Conservation (phyloP, 1,284 basidiomycete genomes). For the Polyporus tsugae region DNA sequence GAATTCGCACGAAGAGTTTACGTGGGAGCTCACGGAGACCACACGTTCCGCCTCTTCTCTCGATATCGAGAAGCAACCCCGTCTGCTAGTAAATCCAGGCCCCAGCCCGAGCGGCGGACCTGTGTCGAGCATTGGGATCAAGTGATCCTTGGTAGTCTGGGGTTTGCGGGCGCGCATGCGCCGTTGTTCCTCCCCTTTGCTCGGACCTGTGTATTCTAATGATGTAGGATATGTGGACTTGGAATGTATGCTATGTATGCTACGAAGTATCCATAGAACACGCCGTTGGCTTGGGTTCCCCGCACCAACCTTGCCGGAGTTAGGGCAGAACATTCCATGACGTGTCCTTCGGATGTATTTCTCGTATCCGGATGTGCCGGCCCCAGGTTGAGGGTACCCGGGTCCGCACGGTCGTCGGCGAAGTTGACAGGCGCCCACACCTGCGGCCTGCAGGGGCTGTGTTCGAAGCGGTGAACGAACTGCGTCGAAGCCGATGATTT, state of each 20-base stretch:
- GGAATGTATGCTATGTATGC: neutral
- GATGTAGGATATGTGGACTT: neutral
- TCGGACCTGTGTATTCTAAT: neutral
- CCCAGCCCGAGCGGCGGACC: neutral
- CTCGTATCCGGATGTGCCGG: neutral
- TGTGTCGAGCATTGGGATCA: neutral
- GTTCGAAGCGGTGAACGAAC: neutral
- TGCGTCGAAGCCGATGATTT: neutral
- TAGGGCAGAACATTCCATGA: neutral
- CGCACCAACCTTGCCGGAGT: neutral
- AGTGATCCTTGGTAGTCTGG: neutral
- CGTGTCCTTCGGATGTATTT: neutral
- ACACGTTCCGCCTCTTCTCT: neutral
- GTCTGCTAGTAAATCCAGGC: neutral
- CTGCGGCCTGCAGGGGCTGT: neutral
- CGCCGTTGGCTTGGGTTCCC: neutral
- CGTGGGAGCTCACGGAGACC: neutral
- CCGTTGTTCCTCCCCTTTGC: neutral
- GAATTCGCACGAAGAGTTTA: neutral
- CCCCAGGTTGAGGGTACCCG: too few relatives aligned
- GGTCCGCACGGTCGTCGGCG: too few relatives aligned
- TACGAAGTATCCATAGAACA: neutral
- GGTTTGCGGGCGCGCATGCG: neutral
- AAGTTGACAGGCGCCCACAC: too few relatives aligned
- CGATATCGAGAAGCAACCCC: constrained; percentile 8